Evolutionary conservation across 2,329 filamentous ascomycete genomes (phyloP).

Genomic region (Monosporascus sp.): DNA sequence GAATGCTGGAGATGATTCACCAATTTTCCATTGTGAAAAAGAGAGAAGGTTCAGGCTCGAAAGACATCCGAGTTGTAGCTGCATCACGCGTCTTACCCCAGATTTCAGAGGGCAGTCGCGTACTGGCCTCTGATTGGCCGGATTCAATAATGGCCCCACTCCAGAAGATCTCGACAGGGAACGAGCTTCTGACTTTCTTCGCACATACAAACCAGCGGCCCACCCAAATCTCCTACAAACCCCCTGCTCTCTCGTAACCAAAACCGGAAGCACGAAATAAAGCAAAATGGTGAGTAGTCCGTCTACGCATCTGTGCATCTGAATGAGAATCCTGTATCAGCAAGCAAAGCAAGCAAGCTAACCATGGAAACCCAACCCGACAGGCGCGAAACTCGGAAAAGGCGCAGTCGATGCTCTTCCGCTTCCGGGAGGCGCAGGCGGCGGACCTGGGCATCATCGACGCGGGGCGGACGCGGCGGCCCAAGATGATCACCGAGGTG

Average conservation of each 20-base stretch:
- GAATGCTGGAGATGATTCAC: no score
- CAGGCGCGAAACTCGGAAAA: constrained; percentile 97
- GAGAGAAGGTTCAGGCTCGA: background rate
- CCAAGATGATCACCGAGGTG: constrained; percentile 84
- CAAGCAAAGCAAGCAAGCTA: background rate
- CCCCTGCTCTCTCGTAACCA: background rate
- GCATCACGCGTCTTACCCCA: background rate
- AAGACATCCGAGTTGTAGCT: background rate
- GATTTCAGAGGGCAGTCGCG: background rate
- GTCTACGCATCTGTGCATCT: background rate
- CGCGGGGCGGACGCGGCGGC: constrained; percentile 80
- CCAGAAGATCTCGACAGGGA: background rate
- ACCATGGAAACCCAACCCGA: constrained; percentile 1
- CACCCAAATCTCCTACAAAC: background rate
- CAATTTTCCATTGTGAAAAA: background rate
- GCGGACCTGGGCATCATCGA: constrained; percentile 95
- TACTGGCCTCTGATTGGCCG: background rate
- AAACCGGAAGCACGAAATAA: background rate
- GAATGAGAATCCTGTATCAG: background rate
- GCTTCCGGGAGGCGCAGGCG: constrained; percentile 96
- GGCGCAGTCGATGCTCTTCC: constrained; percentile 99
- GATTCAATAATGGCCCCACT: background rate
- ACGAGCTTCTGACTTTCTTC: background rate
- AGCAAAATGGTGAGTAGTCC: constrained; percentile 21
- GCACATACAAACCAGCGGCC: no score